These are phyloP conservation scores for Solanum arcanum DNA, from an alignment of 257 asterid genomes.

Conservation along the genomic window DNA sequence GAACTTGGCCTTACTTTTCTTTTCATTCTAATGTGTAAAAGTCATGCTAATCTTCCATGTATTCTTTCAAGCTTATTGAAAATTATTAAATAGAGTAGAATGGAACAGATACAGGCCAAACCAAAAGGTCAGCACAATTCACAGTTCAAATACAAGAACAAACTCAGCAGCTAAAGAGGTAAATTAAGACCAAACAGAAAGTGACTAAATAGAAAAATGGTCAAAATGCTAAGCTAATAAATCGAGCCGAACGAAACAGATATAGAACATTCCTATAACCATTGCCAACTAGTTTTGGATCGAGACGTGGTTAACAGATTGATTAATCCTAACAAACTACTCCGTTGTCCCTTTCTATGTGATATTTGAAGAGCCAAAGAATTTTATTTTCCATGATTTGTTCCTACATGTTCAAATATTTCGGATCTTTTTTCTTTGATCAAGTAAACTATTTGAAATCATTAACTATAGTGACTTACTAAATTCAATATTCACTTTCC, in stretches of 20 bases:
- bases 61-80: neutral
- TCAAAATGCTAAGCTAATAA: neutral
- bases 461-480: neutral
- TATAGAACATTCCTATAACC: neutral
- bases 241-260: neutral
- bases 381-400: neutral
- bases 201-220: neutral
- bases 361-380: neutral
- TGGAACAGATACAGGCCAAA: neutral
- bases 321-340: neutral
- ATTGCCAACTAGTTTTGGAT: neutral
- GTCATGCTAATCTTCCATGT: neutral
- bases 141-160: neutral
- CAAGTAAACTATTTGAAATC: neutral
- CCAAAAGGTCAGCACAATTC: neutral
- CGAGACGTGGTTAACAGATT: neutral
- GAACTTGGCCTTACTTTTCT: neutral
- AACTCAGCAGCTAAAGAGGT: neutral
- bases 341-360: neutral
- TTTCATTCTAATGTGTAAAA: neutral
- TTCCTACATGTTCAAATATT: neutral
- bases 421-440: neutral
- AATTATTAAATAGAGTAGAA: neutral
- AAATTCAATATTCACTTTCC: neutral
- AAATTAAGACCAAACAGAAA: neutral